Percentiles rank a stretch among this genome's conserved stretches.
Conservation (phyloP, 371 early-diverging fungal species). For the Saksenaea oblongispora region DNA sequence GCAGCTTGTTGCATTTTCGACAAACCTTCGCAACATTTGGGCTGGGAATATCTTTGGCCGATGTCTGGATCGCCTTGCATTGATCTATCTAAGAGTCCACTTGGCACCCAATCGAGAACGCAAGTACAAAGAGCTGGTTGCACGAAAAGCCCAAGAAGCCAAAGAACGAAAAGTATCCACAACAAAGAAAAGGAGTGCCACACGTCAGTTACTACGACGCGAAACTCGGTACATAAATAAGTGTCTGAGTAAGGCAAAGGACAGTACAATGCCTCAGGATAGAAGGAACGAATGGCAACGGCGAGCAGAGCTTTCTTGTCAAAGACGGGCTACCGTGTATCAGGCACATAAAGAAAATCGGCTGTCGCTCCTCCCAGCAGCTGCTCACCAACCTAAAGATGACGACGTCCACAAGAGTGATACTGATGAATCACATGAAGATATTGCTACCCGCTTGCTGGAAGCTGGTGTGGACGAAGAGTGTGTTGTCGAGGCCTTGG, state of each 20-base stretch:
- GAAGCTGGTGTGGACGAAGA: not conserved
- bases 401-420: not conserved
- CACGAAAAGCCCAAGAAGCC: too few relatives aligned
- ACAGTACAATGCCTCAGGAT: not conserved
- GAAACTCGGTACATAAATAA: not conserved
- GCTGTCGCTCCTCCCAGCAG: not conserved
- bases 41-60: too few relatives aligned
- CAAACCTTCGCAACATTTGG: too few relatives aligned
- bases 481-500: not conserved
- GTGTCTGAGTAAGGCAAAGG: not conserved
- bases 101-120: too few relatives aligned
- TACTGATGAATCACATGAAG: not conserved
- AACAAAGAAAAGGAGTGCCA: not conserved
- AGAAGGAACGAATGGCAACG: not conserved
- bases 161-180: too few relatives aligned
- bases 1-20: too few relatives aligned
- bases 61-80: too few relatives aligned
- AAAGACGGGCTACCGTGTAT: not conserved
- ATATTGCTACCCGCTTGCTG: not conserved
- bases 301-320: not conserved
- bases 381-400: not conserved
- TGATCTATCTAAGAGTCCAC: too few relatives aligned
- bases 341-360: not conserved
- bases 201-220: not conserved
- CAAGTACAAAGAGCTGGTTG: too few relatives aligned